phyloP scores from a whole-genome alignment of 176 grass and related monocot genomes.

The Cymbopogon citratus region DNA sequence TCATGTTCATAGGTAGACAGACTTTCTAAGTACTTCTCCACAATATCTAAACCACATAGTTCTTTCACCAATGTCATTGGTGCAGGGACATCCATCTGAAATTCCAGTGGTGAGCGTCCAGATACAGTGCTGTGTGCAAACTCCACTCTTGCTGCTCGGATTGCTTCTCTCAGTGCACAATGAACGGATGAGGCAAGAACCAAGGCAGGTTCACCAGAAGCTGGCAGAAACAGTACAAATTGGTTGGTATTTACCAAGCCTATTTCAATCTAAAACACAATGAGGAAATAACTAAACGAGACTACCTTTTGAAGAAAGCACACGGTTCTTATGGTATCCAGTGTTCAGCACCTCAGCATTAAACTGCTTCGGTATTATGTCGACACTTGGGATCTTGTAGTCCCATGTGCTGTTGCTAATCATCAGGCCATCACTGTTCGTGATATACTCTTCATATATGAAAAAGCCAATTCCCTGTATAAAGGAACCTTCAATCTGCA shows the following conservation, averaged over 20 bases:
- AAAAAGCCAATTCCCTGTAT: constrained; percentile 65
- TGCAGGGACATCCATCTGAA: constrained; percentile 63
- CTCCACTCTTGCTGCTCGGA: constrained; percentile 44
- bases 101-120: background rate
- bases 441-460: constrained; percentile 46
- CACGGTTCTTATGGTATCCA: constrained; percentile 52
- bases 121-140: constrained; percentile 4
- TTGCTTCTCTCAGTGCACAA: constrained; percentile 58
- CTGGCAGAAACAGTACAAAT: constrained; percentile 25
- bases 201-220: constrained; percentile 67
- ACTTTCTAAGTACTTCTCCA: constrained; percentile 56
- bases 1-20: background rate
- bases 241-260: background rate
- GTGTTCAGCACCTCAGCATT: constrained; percentile 55
- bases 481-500: constrained; percentile 57
- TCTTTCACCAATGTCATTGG: constrained; percentile 77
- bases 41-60: constrained; percentile 59
- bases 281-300: background rate
- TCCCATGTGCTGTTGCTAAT: constrained; percentile 56
- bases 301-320: constrained; percentile 72
- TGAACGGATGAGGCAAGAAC: constrained; percentile 68
- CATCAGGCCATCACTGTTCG: constrained; percentile 48
- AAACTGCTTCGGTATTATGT: constrained; percentile 61
- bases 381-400: constrained; percentile 69
- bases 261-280: background rate